Percentiles rank a stretch among this genome's conserved stretches.
These are phyloP conservation scores for Kodamaea suecica DNA, from an alignment of 1,139 yeast species.

Conservation along the genomic window DNA sequence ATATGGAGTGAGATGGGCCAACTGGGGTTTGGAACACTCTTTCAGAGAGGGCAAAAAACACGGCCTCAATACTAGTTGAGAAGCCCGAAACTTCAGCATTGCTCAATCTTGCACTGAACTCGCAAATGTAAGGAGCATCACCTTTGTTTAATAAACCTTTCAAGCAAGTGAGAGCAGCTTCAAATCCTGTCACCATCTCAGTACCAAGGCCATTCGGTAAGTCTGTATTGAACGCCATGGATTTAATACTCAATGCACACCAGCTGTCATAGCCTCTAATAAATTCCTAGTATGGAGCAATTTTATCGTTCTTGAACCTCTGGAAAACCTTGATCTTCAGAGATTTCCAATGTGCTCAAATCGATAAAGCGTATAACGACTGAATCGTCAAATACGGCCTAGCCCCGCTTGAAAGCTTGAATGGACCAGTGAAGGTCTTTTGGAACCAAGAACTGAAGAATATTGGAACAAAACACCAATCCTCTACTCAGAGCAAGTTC, in stretches of 20 bases:
- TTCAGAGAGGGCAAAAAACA: neutral
- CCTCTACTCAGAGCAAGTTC: slow-evolving; percentile 4
- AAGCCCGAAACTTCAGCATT: slow-evolving; percentile 12
- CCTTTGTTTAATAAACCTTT: slow-evolving; percentile 18
- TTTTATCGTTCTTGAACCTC: slow-evolving; percentile 27
- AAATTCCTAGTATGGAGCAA: slow-evolving; percentile 27
- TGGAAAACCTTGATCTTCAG: slow-evolving; percentile 22
- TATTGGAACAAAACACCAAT: slow-evolving; percentile 9
- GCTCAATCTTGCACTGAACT: slow-evolving; percentile 18
- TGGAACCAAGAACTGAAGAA: slow-evolving; percentile 13
- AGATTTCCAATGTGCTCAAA: slow-evolving; percentile 20
- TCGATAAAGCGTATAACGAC: slow-evolving; percentile 15
- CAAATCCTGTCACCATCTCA: slow-evolving; percentile 15
- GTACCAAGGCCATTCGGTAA: slow-evolving; percentile 12
- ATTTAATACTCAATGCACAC: slow-evolving; percentile 25
- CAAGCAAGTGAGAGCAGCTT: slow-evolving; percentile 20
- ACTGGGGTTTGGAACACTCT: slow-evolving; percentile 1
- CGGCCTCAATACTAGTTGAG: neutral
- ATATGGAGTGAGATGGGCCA: slow-evolving; percentile 1
- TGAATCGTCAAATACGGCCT: slow-evolving; percentile 18
- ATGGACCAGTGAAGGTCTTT: slow-evolving; percentile 18
- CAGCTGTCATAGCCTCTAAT: slow-evolving; percentile 26
- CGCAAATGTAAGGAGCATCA: slow-evolving; percentile 27
- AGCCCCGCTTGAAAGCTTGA: slow-evolving; percentile 15
- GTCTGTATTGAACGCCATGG: slow-evolving; percentile 9